Conservation (phyloP, 179 eudicot species). For the Spergularia azorica region DNA sequence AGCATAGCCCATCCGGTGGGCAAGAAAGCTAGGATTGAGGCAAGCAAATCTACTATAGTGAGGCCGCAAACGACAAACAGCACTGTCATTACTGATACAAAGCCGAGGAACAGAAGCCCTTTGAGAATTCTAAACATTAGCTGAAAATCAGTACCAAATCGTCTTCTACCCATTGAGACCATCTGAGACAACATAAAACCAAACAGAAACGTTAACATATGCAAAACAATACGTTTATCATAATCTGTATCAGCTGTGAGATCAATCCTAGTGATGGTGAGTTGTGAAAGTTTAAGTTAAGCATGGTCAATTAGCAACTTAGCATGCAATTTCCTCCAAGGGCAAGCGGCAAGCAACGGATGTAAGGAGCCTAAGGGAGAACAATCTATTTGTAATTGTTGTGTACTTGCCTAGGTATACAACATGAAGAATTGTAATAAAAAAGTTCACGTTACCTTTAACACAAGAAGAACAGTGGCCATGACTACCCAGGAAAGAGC, state of each 20-base stretch:
- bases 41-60: constrained; percentile 67
- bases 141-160: constrained; percentile 95
- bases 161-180: constrained; percentile 93
- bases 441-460: constrained; percentile 54
- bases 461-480: constrained; percentile 64
- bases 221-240: background rate
- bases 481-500: constrained; percentile 96
- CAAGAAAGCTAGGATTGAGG: constrained; percentile 77
- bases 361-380: background rate
- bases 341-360: background rate
- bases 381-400: background rate
- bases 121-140: constrained; percentile 94
- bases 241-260: background rate
- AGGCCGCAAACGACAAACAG: constrained; percentile 72
- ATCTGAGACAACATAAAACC: constrained; percentile 44
- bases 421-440: background rate
- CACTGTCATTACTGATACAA: constrained; percentile 79
- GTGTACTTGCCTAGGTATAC: background rate
- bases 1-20: constrained; percentile 99
- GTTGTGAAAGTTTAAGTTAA: background rate
- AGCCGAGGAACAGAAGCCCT: constrained; percentile 85
- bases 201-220: constrained; percentile 11
- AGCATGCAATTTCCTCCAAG: background rate
- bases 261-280: background rate
- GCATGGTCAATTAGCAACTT: background rate